Percentiles rank a stretch among this genome's conserved stretches.
phyloP scores from a whole-genome alignment of 129 eudicot genomes.

The Glebionis coronaria region DNA sequence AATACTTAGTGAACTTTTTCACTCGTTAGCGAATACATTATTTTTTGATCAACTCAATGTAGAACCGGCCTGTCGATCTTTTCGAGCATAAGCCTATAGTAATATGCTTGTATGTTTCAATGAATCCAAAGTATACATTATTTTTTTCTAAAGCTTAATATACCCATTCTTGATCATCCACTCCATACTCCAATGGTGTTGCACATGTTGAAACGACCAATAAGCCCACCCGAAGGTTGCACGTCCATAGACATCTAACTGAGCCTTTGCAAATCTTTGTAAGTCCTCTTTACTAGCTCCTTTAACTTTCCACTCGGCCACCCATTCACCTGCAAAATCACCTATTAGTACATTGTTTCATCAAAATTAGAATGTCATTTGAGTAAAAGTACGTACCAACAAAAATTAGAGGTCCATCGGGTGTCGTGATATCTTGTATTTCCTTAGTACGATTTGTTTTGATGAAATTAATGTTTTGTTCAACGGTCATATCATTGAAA shows the following conservation, averaged over 20 bases:
- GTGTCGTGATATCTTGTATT: constrained; percentile 36
- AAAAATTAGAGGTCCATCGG: constrained; percentile 54
- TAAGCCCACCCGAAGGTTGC: constrained; percentile 76
- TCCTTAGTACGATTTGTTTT: constrained; percentile 33
- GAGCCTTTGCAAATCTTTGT: constrained; percentile 42
- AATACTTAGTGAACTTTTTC: too few relatives aligned
- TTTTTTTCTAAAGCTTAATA: constrained; percentile 33
- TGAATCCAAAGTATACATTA: not conserved
- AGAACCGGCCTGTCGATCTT: too few relatives aligned
- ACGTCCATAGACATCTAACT: constrained; percentile 46
- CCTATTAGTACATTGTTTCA: not conserved
- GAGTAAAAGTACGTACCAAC: constrained; percentile 42
- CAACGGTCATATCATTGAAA: constrained; percentile 35
- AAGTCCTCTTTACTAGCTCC: constrained; percentile 41
- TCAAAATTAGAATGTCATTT: not conserved
- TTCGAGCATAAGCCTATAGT: too few relatives aligned
- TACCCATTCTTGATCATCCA: constrained; percentile 63
- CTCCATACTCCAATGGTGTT: constrained; percentile 52
- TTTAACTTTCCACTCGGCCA: constrained; percentile 45
- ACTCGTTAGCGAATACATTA: too few relatives aligned
- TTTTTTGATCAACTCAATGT: too few relatives aligned
- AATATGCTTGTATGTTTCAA: too few relatives aligned
- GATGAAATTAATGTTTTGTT: constrained; percentile 53
- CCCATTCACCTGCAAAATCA: constrained; percentile 65
- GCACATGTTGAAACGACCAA: constrained; percentile 51